Evolutionary conservation across 2,329 filamentous ascomycete genomes (phyloP), one percentile per base, ranked within the genome.

Genomic region (Monosporascus ibericus): DNA sequence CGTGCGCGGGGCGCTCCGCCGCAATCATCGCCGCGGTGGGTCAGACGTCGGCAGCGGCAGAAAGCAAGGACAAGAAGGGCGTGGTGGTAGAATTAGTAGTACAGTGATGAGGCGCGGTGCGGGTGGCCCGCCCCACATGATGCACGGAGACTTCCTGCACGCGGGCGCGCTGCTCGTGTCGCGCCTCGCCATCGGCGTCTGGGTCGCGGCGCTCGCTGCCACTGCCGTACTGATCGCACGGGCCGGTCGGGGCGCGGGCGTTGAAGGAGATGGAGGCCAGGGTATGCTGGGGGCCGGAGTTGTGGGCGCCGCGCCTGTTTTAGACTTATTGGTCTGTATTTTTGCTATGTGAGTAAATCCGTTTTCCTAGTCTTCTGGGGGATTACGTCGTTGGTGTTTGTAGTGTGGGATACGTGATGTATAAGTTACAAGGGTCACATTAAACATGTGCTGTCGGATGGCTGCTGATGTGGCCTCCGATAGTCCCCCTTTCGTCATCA

Each of bases 321-420:
- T 70, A 15, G 58, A 68, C 47, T 47, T 69, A 30, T 39, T 66
- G n/a, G 44, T 68, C n/a, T 67, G 65, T 34, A 54, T 58, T 11
- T 57, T 62, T 44, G 65, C 65, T 6, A 54, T 70, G 68, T 70
- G 62, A 59, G 60, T 60, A 27, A 18, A 38, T 2, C 37, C 15
- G 8, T 47, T 44, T 8, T 5, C 30, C 30, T 34, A 34, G 30
- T 34, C 30, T 14, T 2, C 30, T 14, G 30, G 30, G 11, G 9
- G 1, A 5, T 30, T 34, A n/a, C 5, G 11, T 34, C 11, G 5
- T 14, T 34, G 9, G 30, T 34, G 11, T 34, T 34, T 14, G 5
- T 14, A 5, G 9, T 14, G 1, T 14, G 9, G 5, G 9, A 30
- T 30, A 30, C 3, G 27, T 5, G 27, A 30, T 9, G 27, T 30